Percentiles rank a stretch among this genome's conserved stretches.
Conservation (phyloP, 139 green algal genomes). For the Eudorina sp. region DNA sequence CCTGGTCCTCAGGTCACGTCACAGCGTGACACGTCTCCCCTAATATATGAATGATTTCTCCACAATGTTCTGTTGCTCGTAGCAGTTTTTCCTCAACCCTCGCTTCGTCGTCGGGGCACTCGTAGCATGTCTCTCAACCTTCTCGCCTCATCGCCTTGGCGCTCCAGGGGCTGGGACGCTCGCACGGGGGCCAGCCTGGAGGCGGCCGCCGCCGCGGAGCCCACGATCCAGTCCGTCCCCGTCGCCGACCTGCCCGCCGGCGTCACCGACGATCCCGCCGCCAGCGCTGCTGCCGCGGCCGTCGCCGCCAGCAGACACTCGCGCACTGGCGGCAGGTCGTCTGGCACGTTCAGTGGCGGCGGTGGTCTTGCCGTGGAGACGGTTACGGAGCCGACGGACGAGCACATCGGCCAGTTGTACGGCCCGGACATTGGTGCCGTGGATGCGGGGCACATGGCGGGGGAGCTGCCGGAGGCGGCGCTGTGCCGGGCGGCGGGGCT, state of each 20-base stretch:
- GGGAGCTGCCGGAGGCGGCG: slow-evolving; percentile 17
- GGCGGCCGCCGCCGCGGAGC: background rate
- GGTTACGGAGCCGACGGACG: background rate
- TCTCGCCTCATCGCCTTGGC: background rate
- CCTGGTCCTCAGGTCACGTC: no score
- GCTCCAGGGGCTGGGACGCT: background rate
- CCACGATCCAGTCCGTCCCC: background rate
- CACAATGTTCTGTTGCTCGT: no score
- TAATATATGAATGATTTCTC: no score
- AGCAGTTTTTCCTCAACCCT: no score
- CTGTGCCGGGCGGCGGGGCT: slow-evolving; percentile 13
- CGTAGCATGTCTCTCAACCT: background rate
- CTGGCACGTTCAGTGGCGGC: background rate
- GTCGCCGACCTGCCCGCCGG: background rate
- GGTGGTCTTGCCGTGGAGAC: no score
- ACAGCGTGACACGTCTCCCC: no score
- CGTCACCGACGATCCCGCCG: no score
- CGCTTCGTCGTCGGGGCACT: no score
- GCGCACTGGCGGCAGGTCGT: no score
- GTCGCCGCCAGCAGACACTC: no score
- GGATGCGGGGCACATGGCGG: slow-evolving; percentile 1
- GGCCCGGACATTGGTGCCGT: background rate
- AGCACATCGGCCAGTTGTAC: slow-evolving; percentile 28
- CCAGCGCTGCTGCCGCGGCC: background rate
- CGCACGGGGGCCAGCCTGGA: background rate